Conservation (phyloP, 148 eudicot species). For the Rhododendron vialii region DNA sequence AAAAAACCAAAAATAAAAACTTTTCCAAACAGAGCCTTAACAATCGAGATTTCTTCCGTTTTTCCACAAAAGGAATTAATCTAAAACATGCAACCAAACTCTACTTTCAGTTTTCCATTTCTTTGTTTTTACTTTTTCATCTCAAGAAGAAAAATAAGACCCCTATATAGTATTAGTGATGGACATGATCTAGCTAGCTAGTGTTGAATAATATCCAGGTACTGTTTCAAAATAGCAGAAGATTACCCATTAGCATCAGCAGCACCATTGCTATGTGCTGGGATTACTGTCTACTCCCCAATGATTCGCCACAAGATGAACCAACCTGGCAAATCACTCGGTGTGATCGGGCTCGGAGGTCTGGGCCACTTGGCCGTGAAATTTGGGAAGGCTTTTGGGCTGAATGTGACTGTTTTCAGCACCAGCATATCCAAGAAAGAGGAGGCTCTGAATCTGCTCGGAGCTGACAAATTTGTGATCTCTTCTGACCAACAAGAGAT, state of each 20-base stretch:
- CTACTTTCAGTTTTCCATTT: too few species aligned
- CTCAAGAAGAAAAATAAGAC: too few species aligned
- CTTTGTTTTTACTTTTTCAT: too few species aligned
- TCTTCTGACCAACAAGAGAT: conserved; percentile 55
- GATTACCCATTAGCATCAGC: conserved; percentile 53
- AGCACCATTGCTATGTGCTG: conserved; percentile 80
- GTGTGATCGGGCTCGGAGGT: conserved; percentile 80
- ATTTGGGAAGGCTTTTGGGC: conserved; percentile 83
- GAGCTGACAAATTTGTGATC: conserved; percentile 64
- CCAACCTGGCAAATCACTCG: conserved; percentile 73
- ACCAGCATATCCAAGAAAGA: conserved; percentile 64
- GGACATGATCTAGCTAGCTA: neutral
- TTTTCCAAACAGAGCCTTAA: too few species aligned
- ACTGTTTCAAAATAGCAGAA: conserved; percentile 44
- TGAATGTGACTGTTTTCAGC: conserved; percentile 74
- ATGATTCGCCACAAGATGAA: conserved; percentile 74
- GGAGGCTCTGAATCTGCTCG: conserved; percentile 50
- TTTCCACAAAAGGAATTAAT: too few species aligned
- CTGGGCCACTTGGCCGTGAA: conserved; percentile 81
- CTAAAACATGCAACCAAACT: too few species aligned
- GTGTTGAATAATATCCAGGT: neutral
- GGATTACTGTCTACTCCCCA: conserved; percentile 71
- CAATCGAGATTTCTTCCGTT: too few species aligned
- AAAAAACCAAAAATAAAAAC: too few species aligned
- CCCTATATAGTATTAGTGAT: neutral